phyloP scores from a whole-genome alignment of 2,329 filamentous ascomycete genomes.

The Raffaelea albimanens region DNA sequence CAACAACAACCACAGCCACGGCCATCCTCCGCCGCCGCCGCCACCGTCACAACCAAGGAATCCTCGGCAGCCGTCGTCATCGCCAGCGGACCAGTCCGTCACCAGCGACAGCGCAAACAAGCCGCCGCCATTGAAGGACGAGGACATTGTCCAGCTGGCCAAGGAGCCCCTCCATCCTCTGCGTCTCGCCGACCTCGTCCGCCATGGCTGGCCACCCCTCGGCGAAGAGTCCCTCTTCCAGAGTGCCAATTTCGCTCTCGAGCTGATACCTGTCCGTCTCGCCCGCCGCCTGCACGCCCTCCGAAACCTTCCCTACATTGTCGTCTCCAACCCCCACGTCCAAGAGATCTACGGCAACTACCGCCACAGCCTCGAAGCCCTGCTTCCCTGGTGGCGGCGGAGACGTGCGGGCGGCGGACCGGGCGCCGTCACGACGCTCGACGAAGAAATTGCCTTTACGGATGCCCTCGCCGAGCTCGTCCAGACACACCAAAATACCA shows the following conservation, averaged over 20 bases:
- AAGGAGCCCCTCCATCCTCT: slow-evolving; percentile 69
- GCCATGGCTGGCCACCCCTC: slow-evolving; percentile 75
- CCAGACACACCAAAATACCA: slow-evolving; percentile 87
- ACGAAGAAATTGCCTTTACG: slow-evolving; percentile 86
- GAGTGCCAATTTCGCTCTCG: slow-evolving; percentile 92
- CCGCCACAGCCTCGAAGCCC: slow-evolving; percentile 79
- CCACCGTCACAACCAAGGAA: neutral
- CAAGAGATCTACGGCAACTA: slow-evolving; percentile 95
- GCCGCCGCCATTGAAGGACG: slow-evolving; percentile 38
- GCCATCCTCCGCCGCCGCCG: neutral
- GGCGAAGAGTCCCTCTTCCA: slow-evolving; percentile 70
- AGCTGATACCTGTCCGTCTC: slow-evolving; percentile 81
- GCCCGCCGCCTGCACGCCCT: slow-evolving; percentile 90
- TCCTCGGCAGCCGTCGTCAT: neutral
- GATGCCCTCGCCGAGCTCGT: slow-evolving; percentile 93
- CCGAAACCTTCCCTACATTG: slow-evolving; percentile 90
- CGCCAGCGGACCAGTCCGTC: neutral
- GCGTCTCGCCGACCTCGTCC: slow-evolving; percentile 80
- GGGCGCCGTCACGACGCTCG: slow-evolving; percentile 57
- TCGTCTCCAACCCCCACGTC: slow-evolving; percentile 95
- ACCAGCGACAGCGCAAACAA: neutral
- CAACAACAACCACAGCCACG: neutral
- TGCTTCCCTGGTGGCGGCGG: slow-evolving; percentile 69
- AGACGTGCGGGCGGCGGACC: neutral
- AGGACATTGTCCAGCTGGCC: slow-evolving; percentile 71